A percentile compares a stretch with the other conserved stretches of the same genome.
Conservation (phyloP, 2,329 filamentous ascomycete species). For the Exserohilum turcica region DNA sequence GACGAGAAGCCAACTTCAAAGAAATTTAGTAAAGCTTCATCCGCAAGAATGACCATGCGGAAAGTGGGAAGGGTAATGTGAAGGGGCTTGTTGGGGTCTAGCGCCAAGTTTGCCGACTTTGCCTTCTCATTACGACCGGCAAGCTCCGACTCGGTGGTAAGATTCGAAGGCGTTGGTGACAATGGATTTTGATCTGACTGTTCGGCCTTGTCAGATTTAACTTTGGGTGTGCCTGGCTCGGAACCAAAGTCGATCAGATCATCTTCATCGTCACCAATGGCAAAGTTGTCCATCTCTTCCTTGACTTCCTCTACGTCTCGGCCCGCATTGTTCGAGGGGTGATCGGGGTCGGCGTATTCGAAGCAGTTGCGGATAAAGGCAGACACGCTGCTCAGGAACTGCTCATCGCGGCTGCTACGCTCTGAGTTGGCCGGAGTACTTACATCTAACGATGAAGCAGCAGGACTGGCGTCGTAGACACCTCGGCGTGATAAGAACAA, state of each 20-base stretch:
- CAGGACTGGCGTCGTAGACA: slow-evolving; percentile 76
- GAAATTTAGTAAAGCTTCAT: slow-evolving; percentile 94
- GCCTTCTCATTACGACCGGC: slow-evolving; percentile 57
- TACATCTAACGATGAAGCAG: slow-evolving; percentile 62
- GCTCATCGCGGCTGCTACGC: slow-evolving; percentile 72
- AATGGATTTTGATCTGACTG: slow-evolving; percentile 35
- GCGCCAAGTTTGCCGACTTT: slow-evolving; percentile 81
- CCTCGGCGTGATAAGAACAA: slow-evolving; percentile 90
- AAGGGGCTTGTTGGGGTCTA: slow-evolving; percentile 90
- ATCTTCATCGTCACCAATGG: slow-evolving; percentile 73
- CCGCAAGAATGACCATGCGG: slow-evolving; percentile 96
- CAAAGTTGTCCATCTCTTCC: slow-evolving; percentile 63
- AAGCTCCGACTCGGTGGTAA: slow-evolving; percentile 30
- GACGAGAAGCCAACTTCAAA: slow-evolving; percentile 95
- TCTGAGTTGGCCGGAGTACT: slow-evolving; percentile 44
- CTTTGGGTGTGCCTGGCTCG: slow-evolving; percentile 37
- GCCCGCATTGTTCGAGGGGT: slow-evolving; percentile 61
- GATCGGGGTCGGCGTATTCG: slow-evolving; percentile 95
- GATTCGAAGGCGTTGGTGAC: slow-evolving; percentile 31
- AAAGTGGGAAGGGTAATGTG: slow-evolving; percentile 97
- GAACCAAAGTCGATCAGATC: slow-evolving; percentile 64
- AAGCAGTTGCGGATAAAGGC: slow-evolving; percentile 96
- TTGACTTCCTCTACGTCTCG: slow-evolving; percentile 34
- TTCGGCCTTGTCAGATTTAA: slow-evolving; percentile 38
- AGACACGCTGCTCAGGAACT: slow-evolving; percentile 89